Base-by-base conservation (phyloP, 1,284 basidiomycete genomes). In the Pascua guehoae region DNA sequence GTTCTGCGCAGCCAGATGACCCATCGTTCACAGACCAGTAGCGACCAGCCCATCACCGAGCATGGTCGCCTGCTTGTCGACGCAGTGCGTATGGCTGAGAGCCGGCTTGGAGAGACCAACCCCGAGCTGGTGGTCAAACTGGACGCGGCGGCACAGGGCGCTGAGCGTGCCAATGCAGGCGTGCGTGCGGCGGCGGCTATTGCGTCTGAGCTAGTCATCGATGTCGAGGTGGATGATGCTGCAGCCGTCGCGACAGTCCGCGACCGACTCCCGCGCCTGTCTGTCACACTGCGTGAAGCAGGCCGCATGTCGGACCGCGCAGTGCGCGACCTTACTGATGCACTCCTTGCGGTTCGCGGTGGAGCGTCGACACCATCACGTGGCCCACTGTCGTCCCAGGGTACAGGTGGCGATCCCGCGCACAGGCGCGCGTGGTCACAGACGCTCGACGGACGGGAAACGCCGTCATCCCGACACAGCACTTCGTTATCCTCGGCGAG, bases 51-150 rank as follows among this genome's bases (percentile, higher is more conserved):
- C 12, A 53, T 58, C 12, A 67, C 69, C 1, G 73, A 75, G 47
- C 73, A 74, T 57, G 70, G 71, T 5, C 63, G 68, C 47, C 62
- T 72, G 38, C 62, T 75, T 2, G 66, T 72, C 41, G 72, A 74
- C 47, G 71, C 73, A 9, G 68, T 63, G 48, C 63, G 66, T 8
- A 56, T 67, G 11, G 56, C 73, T 15, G 70, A 71, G 38, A 49
- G 47, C 5, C 48, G 57, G 3, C 49, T 49, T 12, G 51, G 42
- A 12, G 68, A 69, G 49, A 51, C 71, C 1, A 51, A 56, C 1
- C 61, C 66, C 12, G 71, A 70, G 9, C 47, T 73, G 9, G 37
- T 67, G 5, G 48, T 57, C 11, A 56, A 64, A 3, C 62, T 74
- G 12, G 50, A 60, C 0, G 62, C 66, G 1, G 60, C 69, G 0